Base-by-base conservation (phyloP, 257 asterid species). In the Primulina tabacum region DNA sequence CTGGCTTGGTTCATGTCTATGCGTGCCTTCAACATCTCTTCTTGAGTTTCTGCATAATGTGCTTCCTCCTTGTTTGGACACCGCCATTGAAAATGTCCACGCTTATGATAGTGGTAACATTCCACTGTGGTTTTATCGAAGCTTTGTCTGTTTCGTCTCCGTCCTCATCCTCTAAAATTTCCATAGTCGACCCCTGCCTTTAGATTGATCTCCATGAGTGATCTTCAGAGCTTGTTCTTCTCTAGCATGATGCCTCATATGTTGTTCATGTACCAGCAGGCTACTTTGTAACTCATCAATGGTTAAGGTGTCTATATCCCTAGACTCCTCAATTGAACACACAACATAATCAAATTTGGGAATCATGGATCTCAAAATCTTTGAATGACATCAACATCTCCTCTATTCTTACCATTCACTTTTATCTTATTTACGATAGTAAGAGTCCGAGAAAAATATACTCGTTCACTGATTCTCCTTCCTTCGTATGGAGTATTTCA, bases 11-110 rank as follows among this genome's bases (percentile, higher is more conserved):
- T 72, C 6, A 17, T 3, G 14, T 74, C 62, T 5, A 47, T 57
- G 26, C 60, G 60, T 1, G 78, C 28, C 78, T 67, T 74, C 35
- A 74, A 47, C 33, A 67, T 18, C 17, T 70, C 68, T 21, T 67
- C 65, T 2, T 28, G 29, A 21, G 3, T 17, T 11, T 67, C 59
- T 6, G 18, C 65, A 50, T 60, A 60, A 1, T 74, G 67, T 14
- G 14, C 67, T 1, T 57, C 58, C 29, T 4, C 8, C 1, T 37
- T 37, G 2, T 2, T 37, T 40, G 52, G 17, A 2, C 52, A 11
- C 11, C 10, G 17, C 52, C 47, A 11, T 11, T 2, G 5, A 40
- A 40, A 40, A 11, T 40, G 50, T 40, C 52, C 17, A 10, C 2
- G 16, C 16, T 11, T 10, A 5, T 37, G 47, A 37, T 12, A 37